Evolutionary conservation across 2,329 filamentous ascomycete genomes (phyloP).

Genomic region (Pseudocercospora crystallina): DNA sequence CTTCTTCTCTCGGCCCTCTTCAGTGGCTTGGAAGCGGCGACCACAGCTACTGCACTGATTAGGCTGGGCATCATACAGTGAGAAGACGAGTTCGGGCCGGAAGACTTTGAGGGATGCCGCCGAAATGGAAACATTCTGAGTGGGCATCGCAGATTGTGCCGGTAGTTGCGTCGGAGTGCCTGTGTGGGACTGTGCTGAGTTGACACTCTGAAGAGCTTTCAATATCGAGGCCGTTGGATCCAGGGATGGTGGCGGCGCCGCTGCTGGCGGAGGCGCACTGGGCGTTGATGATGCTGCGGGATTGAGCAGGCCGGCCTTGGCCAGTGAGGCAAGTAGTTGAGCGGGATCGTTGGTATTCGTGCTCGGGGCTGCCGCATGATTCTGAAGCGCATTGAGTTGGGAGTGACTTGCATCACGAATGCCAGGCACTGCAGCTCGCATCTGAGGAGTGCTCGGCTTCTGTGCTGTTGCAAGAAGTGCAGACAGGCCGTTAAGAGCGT

Average conservation of each 20-base stretch:
- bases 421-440: slow-evolving; percentile 33
- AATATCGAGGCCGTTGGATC: slow-evolving; percentile 26
- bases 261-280: slow-evolving; percentile 10
- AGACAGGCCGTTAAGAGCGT: slow-evolving; percentile 33
- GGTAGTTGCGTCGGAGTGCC: slow-evolving; percentile 21
- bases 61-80: slow-evolving; percentile 77
- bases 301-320: slow-evolving; percentile 31
- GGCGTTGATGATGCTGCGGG: slow-evolving; percentile 11
- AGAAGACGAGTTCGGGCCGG: slow-evolving; percentile 70
- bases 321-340: slow-evolving; percentile 33
- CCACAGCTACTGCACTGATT: slow-evolving; percentile 91
- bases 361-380: slow-evolving; percentile 25
- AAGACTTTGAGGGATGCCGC: slow-evolving; percentile 44
- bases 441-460: slow-evolving; percentile 38
- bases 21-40: slow-evolving; percentile 75
- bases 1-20: slow-evolving; percentile 80
- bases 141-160: slow-evolving; percentile 3
- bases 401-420: slow-evolving; percentile 32
- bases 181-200: slow-evolving; percentile 24
- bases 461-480: slow-evolving; percentile 36
- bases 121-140: slow-evolving; percentile 27
- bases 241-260: slow-evolving; percentile 15
- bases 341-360: slow-evolving; percentile 19
- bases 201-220: slow-evolving; percentile 28
- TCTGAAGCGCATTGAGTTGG: slow-evolving; percentile 33